Percentiles rank a stretch among this genome's conserved stretches.
These are phyloP conservation scores for Neofusicoccum cordaticola DNA, from an alignment of 2,329 filamentous ascomycete species.

Conservation along the genomic window DNA sequence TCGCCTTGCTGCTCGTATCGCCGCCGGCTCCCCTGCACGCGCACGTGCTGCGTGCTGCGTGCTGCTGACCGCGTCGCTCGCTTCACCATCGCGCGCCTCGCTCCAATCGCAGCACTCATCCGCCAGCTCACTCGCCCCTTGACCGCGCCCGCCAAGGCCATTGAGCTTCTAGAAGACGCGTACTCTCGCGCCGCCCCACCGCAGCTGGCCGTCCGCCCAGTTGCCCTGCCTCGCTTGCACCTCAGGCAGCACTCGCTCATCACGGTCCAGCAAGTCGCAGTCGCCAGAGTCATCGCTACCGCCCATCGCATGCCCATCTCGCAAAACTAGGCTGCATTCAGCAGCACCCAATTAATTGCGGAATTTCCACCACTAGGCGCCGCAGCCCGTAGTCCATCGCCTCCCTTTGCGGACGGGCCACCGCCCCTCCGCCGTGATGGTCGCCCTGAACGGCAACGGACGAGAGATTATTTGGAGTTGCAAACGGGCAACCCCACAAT, in stretches of 20 bases:
- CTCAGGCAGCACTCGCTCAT: neutral
- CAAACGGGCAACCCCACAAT: constrained; percentile 4
- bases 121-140: neutral
- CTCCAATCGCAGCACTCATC: neutral
- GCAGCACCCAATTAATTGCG: neutral
- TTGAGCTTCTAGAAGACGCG: neutral
- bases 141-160: neutral
- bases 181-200: neutral
- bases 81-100: constrained; percentile 1
- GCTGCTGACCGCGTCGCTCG: constrained; percentile 9
- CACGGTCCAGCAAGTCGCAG: neutral
- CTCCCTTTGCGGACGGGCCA: neutral
- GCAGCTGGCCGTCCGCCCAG: neutral
- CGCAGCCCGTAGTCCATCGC: neutral
- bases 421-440: neutral
- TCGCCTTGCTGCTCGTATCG: neutral
- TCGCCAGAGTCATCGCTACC: neutral
- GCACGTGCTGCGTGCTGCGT: neutral
- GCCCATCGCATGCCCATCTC: neutral
- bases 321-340: constrained; percentile 3
- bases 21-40: neutral
- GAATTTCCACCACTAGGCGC: constrained; percentile 4
- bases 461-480: constrained; percentile 4
- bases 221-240: neutral
- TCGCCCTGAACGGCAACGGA: neutral